phyloP scores from a whole-genome alignment of 306 rosid genomes.

The Trifolium dubium region DNA sequence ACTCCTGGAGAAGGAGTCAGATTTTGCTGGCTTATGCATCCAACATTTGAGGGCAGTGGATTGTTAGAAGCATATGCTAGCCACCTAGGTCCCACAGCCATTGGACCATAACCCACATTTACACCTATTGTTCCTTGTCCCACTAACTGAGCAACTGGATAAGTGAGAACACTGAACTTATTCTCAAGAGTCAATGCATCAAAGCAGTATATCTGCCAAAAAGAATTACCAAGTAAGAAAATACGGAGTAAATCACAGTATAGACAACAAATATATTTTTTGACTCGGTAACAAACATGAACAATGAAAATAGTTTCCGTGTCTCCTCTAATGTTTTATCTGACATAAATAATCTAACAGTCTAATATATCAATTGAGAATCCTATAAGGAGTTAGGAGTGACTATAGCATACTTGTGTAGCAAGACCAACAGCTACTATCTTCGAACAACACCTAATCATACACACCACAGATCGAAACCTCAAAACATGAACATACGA shows the following conservation, averaged over 20 bases:
- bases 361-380: not conserved
- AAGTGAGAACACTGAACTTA: conserved; percentile 79
- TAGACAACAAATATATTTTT: not conserved
- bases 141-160: conserved; percentile 79
- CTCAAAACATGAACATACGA: conserved; percentile 80
- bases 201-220: conserved; percentile 86
- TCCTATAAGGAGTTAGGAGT: conserved; percentile 5
- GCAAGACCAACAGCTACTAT: conserved; percentile 91
- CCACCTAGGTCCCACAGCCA: conserved; percentile 99
- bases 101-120: conserved; percentile 91
- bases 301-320: too few species aligned
- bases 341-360: conserved; percentile 19
- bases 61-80: conserved; percentile 84
- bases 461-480: conserved; percentile 78
- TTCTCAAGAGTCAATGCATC: conserved; percentile 79
- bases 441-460: conserved; percentile 89
- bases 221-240: conserved; percentile 36
- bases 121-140: conserved; percentile 73
- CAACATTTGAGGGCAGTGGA: conserved; percentile 61
- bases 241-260: conserved; percentile 19
- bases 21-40: conserved; percentile 81
- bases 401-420: conserved; percentile 68
- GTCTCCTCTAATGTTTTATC: not conserved
- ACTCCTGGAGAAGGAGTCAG: conserved; percentile 65
- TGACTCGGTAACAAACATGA: too few species aligned